These are phyloP conservation scores for Aspergillus texensis DNA, from an alignment of 2,329 filamentous ascomycete genomes.

Conservation along the genomic window DNA sequence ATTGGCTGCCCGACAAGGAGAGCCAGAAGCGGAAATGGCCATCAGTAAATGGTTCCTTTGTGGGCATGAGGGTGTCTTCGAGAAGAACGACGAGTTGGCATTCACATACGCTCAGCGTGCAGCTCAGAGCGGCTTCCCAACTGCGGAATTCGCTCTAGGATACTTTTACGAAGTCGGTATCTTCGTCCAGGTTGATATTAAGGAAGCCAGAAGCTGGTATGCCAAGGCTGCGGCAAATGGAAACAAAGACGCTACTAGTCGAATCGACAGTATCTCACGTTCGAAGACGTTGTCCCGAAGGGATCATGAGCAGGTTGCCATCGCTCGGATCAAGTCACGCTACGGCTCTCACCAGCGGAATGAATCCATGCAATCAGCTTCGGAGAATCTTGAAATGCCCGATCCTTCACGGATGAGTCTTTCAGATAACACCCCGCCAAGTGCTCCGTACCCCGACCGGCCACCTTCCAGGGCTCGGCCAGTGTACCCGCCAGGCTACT, in stretches of 20 bases:
- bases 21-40: conserved; percentile 90
- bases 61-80: conserved; percentile 86
- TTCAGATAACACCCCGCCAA: conserved; percentile 36
- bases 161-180: conserved; percentile 99
- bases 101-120: conserved; percentile 89
- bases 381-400: conserved; percentile 50
- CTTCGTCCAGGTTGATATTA: conserved; percentile 78
- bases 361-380: conserved; percentile 43
- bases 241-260: conserved; percentile 81
- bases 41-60: conserved; percentile 99
- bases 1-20: conserved; percentile 86
- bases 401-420: conserved; percentile 50
- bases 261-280: conserved; percentile 81
- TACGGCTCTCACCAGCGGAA: conserved; percentile 64
- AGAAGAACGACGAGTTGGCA: conserved; percentile 93
- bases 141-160: conserved; percentile 93
- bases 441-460: conserved; percentile 48
- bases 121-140: conserved; percentile 77
- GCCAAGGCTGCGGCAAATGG: conserved; percentile 84
- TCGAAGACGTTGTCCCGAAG: conserved; percentile 83
- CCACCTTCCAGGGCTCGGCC: conserved; percentile 37
- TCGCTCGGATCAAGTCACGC: conserved; percentile 82
- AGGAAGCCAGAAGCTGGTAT: conserved; percentile 87
- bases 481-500: conserved; percentile 34
- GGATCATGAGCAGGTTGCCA: conserved; percentile 89